A percentile compares a stretch with the other conserved stretches of the same genome.
Evolutionary conservation across 805 yeast genomes (phyloP).

Genomic region (Tetrapisispora pingtungensis): DNA sequence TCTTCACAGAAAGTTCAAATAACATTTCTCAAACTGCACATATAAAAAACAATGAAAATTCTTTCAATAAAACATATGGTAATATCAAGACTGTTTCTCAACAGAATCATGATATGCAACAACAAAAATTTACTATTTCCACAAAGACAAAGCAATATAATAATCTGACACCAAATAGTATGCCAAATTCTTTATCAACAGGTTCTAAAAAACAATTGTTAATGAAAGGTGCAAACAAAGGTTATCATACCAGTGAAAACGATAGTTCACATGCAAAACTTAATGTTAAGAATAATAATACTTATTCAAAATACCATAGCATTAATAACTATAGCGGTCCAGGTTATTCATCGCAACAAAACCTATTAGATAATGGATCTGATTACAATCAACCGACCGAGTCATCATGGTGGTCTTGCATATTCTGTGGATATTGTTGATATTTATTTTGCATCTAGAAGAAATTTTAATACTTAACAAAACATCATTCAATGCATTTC

Average conservation of each 20-base stretch:
- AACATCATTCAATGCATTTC: not conserved
- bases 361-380: not conserved
- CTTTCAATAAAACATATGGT: not conserved
- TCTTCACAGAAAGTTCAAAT: not conserved
- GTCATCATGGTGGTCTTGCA: not conserved
- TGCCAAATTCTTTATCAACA: not conserved
- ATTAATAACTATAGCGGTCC: constrained; percentile 1
- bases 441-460: not conserved
- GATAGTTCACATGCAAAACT: not conserved
- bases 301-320: constrained; percentile 2
- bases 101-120: constrained; percentile 2
- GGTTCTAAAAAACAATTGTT: not conserved
- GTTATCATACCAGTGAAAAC: not conserved
- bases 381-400: not conserved
- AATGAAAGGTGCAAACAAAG: not conserved
- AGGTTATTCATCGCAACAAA: not conserved
- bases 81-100: constrained; percentile 2
- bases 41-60: not conserved
- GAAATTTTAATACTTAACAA: not conserved
- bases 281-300: not conserved
- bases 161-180: not conserved
- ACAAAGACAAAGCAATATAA: not conserved
- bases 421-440: constrained; percentile 4
- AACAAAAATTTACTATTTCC: constrained; percentile 3
- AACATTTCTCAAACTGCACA: not conserved